phyloP scores from a whole-genome alignment of 352 stramenopile genomes.

The Phytophthora sojae region DNA sequence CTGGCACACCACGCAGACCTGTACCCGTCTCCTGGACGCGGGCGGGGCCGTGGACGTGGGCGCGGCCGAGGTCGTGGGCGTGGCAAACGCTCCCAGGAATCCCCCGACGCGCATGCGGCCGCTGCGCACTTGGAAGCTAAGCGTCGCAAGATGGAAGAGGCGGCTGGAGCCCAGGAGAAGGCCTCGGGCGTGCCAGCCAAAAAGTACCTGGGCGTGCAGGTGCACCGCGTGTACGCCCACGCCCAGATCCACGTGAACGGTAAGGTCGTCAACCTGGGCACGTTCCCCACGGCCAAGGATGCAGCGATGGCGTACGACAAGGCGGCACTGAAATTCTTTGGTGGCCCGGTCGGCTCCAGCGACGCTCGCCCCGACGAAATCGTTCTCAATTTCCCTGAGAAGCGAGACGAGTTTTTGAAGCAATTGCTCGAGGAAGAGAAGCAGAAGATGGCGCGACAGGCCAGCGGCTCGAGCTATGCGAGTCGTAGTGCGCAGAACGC shows the following conservation, averaged over 20 bases:
- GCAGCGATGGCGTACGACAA: constrained; percentile 86
- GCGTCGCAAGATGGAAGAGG: constrained; percentile 42
- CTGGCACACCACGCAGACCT: constrained; percentile 11
- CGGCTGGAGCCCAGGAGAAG: constrained; percentile 36
- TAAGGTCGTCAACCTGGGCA: constrained; percentile 80
- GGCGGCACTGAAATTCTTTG: constrained; percentile 79
- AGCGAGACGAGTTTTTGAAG: constrained; percentile 62
- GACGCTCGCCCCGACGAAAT: constrained; percentile 56
- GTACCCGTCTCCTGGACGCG: constrained; percentile 32
- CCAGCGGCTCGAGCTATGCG: constrained; percentile 38
- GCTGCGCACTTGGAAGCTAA: constrained; percentile 34
- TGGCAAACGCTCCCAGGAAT: constrained; percentile 63
- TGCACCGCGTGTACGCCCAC: constrained; percentile 76
- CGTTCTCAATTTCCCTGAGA: constrained; percentile 81
- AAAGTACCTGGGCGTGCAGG: constrained; percentile 78
- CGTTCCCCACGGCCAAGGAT: constrained; percentile 72
- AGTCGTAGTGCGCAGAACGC: constrained; percentile 69
- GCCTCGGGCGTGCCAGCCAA: constrained; percentile 31
- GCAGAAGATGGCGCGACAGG: constrained; percentile 50
- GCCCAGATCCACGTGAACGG: constrained; percentile 84
- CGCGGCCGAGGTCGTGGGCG: constrained; percentile 64
- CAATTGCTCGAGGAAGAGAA: constrained; percentile 72
- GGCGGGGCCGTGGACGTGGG: constrained; percentile 47
- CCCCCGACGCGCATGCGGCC: constrained; percentile 23
- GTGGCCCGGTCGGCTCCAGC: constrained; percentile 49